Evolutionary conservation across 352 stramenopile species (phyloP).

Genomic region (Phytopythium ostracodes): DNA sequence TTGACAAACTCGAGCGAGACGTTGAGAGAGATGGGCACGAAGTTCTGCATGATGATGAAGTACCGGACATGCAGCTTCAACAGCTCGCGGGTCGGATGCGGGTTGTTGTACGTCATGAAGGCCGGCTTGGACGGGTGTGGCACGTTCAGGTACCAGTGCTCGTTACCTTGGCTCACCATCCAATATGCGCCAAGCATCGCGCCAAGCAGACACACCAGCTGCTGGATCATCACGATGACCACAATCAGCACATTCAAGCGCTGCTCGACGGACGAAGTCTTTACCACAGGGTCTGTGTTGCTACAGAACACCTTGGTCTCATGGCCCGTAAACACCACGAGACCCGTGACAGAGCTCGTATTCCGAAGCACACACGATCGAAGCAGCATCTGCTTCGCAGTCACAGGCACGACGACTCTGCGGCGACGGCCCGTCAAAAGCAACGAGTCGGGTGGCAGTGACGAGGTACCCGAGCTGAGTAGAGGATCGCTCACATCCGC

Average conservation of each 20-base stretch:
- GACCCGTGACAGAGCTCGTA: conserved; percentile 72
- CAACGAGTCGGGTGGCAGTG: neutral
- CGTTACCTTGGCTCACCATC: conserved; percentile 59
- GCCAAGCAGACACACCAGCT: conserved; percentile 64
- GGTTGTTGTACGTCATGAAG: conserved; percentile 17
- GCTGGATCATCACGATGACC: conserved; percentile 67
- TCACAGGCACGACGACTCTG: conserved; percentile 53
- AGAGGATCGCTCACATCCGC: neutral
- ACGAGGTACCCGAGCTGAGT: neutral
- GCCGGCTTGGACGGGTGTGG: conserved; percentile 1
- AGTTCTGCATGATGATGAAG: conserved; percentile 97
- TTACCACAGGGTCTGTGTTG: conserved; percentile 71
- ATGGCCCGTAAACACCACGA: conserved; percentile 89
- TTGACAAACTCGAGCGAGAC: conserved; percentile 97
- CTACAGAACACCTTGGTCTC: conserved; percentile 85
- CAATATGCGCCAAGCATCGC: conserved; percentile 60
- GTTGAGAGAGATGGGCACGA: conserved; percentile 98
- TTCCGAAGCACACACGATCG: conserved; percentile 88
- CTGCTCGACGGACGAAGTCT: conserved; percentile 75
- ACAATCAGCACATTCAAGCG: conserved; percentile 73
- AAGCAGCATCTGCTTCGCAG: conserved; percentile 87
- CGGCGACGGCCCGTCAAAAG: neutral
- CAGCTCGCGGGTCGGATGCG: conserved; percentile 52
- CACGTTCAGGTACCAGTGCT: conserved; percentile 62
- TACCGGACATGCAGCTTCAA: conserved; percentile 89